Conservation (phyloP, 1,284 basidiomycete genomes). For the Xanthoconium separans region DNA sequence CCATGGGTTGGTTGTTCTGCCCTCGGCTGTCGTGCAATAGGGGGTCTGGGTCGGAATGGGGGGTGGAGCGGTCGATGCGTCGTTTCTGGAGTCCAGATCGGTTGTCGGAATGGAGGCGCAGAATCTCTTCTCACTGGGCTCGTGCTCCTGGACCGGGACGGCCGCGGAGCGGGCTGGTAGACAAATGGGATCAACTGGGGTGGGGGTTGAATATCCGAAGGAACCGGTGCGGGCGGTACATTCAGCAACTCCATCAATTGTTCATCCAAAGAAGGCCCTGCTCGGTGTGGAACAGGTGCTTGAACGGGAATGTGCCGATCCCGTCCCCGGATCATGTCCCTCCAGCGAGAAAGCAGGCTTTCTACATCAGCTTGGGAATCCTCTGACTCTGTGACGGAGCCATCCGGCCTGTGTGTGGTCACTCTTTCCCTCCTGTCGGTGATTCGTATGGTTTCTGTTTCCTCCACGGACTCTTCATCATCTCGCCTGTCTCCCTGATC, state of each 20-base stretch:
- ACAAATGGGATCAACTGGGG: conserved; percentile 54
- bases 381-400: conserved; percentile 26
- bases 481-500: conserved; percentile 4
- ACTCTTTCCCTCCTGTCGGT: conserved; percentile 10
- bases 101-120: conserved; percentile 22
- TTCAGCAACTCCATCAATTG: conserved; percentile 59
- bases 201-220: conserved; percentile 45
- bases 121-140: conserved; percentile 35
- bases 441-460: conserved; percentile 15
- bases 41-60: conserved; percentile 6
- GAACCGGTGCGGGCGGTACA: conserved; percentile 39
- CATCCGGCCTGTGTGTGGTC: conserved; percentile 11
- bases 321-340: conserved; percentile 18
- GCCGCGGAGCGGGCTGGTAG: conserved; percentile 48
- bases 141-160: conserved; percentile 43
- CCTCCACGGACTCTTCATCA: conserved; percentile 6
- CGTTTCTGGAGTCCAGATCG: conserved; percentile 22
- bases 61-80: conserved; percentile 14
- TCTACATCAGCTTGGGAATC: conserved; percentile 29
- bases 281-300: conserved; percentile 41
- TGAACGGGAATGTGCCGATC: conserved; percentile 34
- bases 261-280: conserved; percentile 53
- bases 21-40: conserved; percentile 7
- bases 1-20: conserved; percentile 2
- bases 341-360: conserved; percentile 26